Conservation (phyloP, 2,329 filamentous ascomycete genomes). For the Chalara sp. region DNA sequence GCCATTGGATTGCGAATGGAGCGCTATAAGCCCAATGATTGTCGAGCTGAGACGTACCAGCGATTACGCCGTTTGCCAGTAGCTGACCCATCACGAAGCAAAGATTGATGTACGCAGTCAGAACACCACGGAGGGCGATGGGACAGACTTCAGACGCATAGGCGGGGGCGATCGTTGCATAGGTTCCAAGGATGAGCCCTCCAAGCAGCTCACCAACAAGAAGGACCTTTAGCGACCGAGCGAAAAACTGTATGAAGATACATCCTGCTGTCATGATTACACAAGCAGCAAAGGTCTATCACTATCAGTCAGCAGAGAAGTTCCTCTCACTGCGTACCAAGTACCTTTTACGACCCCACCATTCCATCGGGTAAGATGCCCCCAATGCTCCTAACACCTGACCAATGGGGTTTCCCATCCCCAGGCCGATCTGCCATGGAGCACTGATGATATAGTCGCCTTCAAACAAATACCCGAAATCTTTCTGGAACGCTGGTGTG, state of each 20-base stretch:
- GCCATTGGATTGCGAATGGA: constrained; percentile 40
- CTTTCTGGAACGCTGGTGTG: constrained; percentile 16
- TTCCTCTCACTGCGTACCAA: background rate
- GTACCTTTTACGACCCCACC: constrained; percentile 13
- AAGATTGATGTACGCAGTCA: constrained; percentile 44
- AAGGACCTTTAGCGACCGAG: constrained; percentile 7
- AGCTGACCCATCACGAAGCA: constrained; percentile 44
- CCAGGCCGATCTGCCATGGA: constrained; percentile 20
- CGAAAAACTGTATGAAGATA: constrained; percentile 17
- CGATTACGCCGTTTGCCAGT: constrained; percentile 40
- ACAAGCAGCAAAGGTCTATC: background rate
- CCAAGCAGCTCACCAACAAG: constrained; percentile 24
- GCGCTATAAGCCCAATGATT: constrained; percentile 21
- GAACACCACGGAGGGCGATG: constrained; percentile 43
- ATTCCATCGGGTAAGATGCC: constrained; percentile 34
- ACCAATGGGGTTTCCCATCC: constrained; percentile 20
- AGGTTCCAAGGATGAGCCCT: constrained; percentile 42
- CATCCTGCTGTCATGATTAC: constrained; percentile 3
- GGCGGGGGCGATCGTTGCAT: constrained; percentile 33
- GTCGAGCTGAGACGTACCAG: constrained; percentile 14
- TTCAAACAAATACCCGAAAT: constrained; percentile 14
- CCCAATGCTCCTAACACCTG: constrained; percentile 33
- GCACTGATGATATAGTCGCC: constrained; percentile 17
- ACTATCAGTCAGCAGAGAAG: too few species aligned
- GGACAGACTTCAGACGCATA: constrained; percentile 43